Evolutionary conservation across 1,139 yeast species (phyloP), one percentile per base, ranked within the genome.

Genomic region (Yamadazyma oceani): DNA sequence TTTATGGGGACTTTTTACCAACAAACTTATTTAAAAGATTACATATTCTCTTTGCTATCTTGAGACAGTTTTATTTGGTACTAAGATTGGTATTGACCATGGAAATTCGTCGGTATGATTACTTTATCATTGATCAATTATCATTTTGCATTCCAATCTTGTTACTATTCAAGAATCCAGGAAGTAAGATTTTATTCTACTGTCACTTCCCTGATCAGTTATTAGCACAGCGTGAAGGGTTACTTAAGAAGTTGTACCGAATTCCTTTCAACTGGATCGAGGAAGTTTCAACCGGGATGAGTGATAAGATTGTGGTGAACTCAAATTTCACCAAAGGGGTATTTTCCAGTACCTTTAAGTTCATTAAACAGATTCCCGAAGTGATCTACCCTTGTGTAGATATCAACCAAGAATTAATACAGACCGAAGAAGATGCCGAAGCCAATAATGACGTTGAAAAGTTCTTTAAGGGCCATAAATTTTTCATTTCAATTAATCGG

Each of bases 181-280:
- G 75, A 4, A 41, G 62, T 27, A 66, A 73, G 38, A 71, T 86
- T 4, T 60, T 92, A 36, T 92, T 92, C 57, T 92, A 92, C 60
- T 90, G 98, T 52, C 99, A 92, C 63, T 92, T 92, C 60, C 98
- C 99, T 0, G 99, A 92, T 60, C 86, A 86, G 55, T 66, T 85
- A 34, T 64, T 92, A 36, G 82, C 96, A 0, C 68, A 70, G 17
- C 81, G 83, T 35, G 65, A 71, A 1, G 69, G 83, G 3, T 33
- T 73, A 1, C 27, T 85, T 11, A 84, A 88, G 50, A 66, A 64
- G 41, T 38, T 85, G 0, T 92, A 92, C 60, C 69, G 99, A 44
- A 41, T 75, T 4, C 95, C 97, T 0, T 92, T 92, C 59, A 96
- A 92, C 60, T 52, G 66, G 34, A 63, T 85, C 17, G 99, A 92